Evolutionary conservation across 2,329 filamentous ascomycete species (phyloP).

Genomic region (Colletotrichum graminicola): DNA sequence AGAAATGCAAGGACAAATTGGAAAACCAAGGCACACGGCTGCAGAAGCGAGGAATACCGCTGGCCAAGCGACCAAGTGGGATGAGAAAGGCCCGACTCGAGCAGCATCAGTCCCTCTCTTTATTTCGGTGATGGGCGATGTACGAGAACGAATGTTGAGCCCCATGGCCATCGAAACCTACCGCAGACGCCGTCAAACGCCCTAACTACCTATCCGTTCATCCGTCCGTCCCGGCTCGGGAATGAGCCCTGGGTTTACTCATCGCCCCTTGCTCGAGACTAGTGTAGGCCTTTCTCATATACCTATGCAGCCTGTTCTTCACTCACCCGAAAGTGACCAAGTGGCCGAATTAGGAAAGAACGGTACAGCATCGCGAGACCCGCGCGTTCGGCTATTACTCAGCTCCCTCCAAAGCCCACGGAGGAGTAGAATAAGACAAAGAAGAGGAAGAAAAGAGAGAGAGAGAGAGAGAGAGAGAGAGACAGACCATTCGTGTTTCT

Average conservation of each 20-base stretch:
- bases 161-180: not conserved
- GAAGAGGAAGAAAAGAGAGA: no score
- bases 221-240: conserved; percentile 10
- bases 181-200: conserved; percentile 1
- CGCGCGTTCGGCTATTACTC: conserved; percentile 11
- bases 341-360: not conserved
- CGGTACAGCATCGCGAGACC: not conserved
- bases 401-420: not conserved
- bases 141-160: not conserved
- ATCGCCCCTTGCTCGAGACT: not conserved
- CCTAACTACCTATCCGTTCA: not conserved
- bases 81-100: conserved; percentile 12
- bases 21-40: conserved; percentile 7
- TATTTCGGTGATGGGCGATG: conserved; percentile 13
- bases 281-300: no score
- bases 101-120: not conserved
- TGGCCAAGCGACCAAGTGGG: not conserved
- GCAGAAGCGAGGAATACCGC: conserved; percentile 1
- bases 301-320: not conserved
- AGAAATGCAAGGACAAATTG: not conserved
- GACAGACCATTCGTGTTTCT: conserved; percentile 19
- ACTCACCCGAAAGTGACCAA: not conserved
- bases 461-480: not conserved
- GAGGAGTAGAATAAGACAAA: not conserved
- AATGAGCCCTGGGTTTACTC: not conserved